phyloP scores from a whole-genome alignment of 2,329 filamentous ascomycete species.

The Aspergillus unguis region DNA sequence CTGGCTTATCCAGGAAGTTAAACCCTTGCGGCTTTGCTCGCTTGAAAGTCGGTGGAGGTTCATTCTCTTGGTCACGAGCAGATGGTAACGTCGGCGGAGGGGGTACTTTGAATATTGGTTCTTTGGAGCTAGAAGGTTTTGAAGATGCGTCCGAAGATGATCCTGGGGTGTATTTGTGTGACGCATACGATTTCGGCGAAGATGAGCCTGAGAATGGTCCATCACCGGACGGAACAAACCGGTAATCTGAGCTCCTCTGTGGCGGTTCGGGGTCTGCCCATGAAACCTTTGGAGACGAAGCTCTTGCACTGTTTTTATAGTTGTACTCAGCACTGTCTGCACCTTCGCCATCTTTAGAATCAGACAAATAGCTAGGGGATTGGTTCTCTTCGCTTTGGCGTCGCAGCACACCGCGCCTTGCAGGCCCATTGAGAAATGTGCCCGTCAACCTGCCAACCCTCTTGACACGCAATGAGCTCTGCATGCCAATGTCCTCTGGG shows the following conservation, averaged over 20 bases:
- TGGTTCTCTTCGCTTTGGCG: slow-evolving; percentile 64
- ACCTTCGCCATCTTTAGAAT: slow-evolving; percentile 29
- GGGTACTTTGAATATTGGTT: slow-evolving; percentile 58
- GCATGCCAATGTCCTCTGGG: slow-evolving; percentile 63
- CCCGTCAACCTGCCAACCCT: slow-evolving; percentile 71
- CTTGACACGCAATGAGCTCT: slow-evolving; percentile 75
- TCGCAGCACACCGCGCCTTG: slow-evolving; percentile 65
- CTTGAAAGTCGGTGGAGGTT: slow-evolving; percentile 67
- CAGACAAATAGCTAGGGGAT: slow-evolving; percentile 27
- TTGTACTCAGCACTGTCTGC: slow-evolving; percentile 28
- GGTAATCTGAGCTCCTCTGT: slow-evolving; percentile 21
- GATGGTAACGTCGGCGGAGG: slow-evolving; percentile 58
- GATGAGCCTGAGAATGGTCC: slow-evolving; percentile 33
- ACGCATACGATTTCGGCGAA: slow-evolving; percentile 35
- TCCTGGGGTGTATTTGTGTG: slow-evolving; percentile 40
- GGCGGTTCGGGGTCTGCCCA: slow-evolving; percentile 36
- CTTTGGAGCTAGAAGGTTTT: slow-evolving; percentile 39
- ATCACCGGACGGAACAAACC: slow-evolving; percentile 23
- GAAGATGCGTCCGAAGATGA: slow-evolving; percentile 41
- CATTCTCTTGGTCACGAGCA: slow-evolving; percentile 78
- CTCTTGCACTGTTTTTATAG: slow-evolving; percentile 21
- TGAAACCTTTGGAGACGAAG: slow-evolving; percentile 36
- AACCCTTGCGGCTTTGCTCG: slow-evolving; percentile 56
- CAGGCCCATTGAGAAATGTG: slow-evolving; percentile 75
- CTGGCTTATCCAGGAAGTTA: slow-evolving; percentile 55